Conservation (phyloP, 805 yeast species). For the Pichia kluyveri region DNA sequence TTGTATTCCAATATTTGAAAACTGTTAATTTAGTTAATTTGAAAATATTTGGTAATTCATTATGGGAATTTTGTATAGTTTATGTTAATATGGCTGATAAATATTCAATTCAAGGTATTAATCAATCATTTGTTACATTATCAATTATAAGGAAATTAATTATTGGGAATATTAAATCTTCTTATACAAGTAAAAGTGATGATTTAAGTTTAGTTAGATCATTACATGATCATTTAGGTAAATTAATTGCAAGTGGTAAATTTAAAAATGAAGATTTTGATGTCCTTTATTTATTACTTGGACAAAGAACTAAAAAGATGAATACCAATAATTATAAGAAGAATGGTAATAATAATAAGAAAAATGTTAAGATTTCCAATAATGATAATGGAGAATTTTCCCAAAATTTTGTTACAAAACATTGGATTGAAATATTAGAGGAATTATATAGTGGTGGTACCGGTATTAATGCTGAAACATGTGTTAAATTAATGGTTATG, state of each 20-base stretch:
- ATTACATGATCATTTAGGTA: slow-evolving; percentile 46
- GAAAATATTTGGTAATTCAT: slow-evolving; percentile 47
- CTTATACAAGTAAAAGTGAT: slow-evolving; percentile 40
- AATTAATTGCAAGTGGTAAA: slow-evolving; percentile 37
- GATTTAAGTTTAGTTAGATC: slow-evolving; percentile 34
- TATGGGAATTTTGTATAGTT: slow-evolving; percentile 57
- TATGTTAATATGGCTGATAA: slow-evolving; percentile 35
- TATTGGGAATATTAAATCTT: slow-evolving; percentile 44
- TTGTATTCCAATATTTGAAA: slow-evolving; percentile 43
- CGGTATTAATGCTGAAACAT: slow-evolving; percentile 37
- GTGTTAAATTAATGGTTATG: slow-evolving; percentile 42
- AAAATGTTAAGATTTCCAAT: slow-evolving; percentile 8
- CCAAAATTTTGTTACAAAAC: slow-evolving; percentile 41
- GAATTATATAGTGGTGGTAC: slow-evolving; percentile 47
- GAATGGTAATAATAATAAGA: slow-evolving; percentile 9
- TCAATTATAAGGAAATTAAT: slow-evolving; percentile 41
- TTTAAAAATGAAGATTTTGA: slow-evolving; percentile 38
- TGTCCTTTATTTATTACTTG: slow-evolving; percentile 37
- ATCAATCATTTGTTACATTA: slow-evolving; percentile 24
- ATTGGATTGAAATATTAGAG: slow-evolving; percentile 57
- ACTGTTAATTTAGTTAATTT: slow-evolving; percentile 45
- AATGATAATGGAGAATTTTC: slow-evolving; percentile 31
- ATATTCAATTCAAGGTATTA: slow-evolving; percentile 9
- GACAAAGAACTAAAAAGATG: slow-evolving; percentile 23
- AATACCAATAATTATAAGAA: slow-evolving; percentile 9